Conservation (phyloP, 73 alveolate genomes). For the Strombidium stylifer region DNA sequence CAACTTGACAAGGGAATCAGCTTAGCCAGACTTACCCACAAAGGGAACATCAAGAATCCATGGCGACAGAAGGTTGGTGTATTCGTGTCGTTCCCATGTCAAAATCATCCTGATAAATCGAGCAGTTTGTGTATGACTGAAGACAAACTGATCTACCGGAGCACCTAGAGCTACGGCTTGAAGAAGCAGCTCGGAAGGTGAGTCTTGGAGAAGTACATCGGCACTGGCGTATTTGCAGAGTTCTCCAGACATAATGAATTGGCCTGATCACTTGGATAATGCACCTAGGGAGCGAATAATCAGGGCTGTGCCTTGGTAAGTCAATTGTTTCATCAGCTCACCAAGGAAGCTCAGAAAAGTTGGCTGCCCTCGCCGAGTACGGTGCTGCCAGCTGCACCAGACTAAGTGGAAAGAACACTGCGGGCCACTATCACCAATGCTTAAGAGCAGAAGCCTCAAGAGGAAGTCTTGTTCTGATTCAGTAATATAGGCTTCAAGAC, state of each 20-base stretch:
- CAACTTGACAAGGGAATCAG: constrained; percentile 37
- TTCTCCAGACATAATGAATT: constrained; percentile 2
- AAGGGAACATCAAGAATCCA: not conserved
- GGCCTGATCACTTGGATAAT: too few species aligned
- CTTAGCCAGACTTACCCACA: not conserved
- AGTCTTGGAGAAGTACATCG: constrained; percentile 5
- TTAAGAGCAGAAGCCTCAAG: too few species aligned
- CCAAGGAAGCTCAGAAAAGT: too few species aligned
- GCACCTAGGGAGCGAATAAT: too few species aligned
- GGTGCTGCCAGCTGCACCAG: too few species aligned
- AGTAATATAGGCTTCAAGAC: too few species aligned
- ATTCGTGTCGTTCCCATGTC: not conserved
- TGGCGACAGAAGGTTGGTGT: not conserved
- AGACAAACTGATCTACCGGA: not conserved
- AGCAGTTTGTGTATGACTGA: constrained; percentile 30
- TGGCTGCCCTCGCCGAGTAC: too few species aligned
- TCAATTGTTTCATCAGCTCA: too few species aligned
- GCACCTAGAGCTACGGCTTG: not conserved
- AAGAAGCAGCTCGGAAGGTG: constrained; percentile 16
- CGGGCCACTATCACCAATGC: too few species aligned
- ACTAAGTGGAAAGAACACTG: too few species aligned
- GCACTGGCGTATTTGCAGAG: constrained; percentile 38
- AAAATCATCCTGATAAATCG: constrained; percentile 1
- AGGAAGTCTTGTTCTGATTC: constrained; percentile 9
- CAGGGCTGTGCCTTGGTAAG: too few species aligned